Base-by-base conservation (phyloP, 164 flowering plant species). In the Umbellularia californica region DNA sequence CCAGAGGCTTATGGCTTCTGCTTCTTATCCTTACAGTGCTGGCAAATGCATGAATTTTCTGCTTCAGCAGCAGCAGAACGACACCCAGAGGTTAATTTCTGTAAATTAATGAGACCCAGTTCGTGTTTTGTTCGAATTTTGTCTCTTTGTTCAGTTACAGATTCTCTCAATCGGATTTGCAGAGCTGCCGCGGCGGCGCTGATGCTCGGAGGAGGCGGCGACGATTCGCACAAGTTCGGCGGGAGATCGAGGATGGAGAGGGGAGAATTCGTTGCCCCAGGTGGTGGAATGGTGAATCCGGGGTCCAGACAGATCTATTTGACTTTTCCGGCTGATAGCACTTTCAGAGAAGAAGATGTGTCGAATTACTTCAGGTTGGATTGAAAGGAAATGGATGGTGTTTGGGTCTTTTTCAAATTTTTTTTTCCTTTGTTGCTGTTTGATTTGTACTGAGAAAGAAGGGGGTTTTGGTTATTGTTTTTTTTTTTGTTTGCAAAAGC, bases 301-400 rank as follows among this genome's bases (percentile, higher is more conserved):
- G 87, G 87, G 12, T 83, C 95, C 1, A 86, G 93, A 63, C 97
- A 92, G 83, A 92, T 92, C 68, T 92, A 92, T 76, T 79, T 92
- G 76, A 92, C 97, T 5, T 95, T 95, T 78, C 98, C 98, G 30
- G 99, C 99, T 70, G 99, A 95, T 71, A 95, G 99, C 73, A 90
- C 98, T 10, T 95, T 95, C 73, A 85, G 88, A 76, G 98, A 95
- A 78, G 99, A 93, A 70, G 99, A 95, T 85, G 99, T 95, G 24
- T 91, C 98, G 1, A 89, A 87, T 77, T 95, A 95, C 79, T 95
- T 95, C 80, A 90, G 97, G 99, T 93, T 80, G 69, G 3, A 27
- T 62, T 27, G 35, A 1, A n/a, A 10, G 10, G 13, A 11, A 24
- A 17, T 14, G 15, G 47, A 10, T 62, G 52, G 5, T 67, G 51